Evolutionary conservation across 257 asterid genomes (phyloP).

Genomic region (Schizonepeta tenuifolia): DNA sequence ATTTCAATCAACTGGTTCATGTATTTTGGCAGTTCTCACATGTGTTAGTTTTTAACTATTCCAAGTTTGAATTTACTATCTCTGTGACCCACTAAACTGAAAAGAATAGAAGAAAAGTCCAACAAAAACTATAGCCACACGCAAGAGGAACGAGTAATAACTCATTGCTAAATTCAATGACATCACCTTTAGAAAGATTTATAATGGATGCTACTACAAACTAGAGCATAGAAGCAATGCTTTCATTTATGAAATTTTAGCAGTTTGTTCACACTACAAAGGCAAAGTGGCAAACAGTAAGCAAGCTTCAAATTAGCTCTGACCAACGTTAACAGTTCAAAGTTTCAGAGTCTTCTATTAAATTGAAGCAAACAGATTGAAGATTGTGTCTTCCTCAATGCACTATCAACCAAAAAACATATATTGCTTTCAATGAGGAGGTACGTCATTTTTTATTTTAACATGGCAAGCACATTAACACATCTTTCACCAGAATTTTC

Average conservation of each 20-base stretch:
- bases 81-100: neutral
- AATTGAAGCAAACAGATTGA: neutral
- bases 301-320: neutral
- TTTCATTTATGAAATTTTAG: neutral
- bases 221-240: neutral
- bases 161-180: neutral
- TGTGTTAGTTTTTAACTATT: neutral
- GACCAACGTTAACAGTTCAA: neutral
- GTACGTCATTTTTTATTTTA: neutral
- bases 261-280: too few relatives aligned
- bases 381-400: slow-evolving; percentile 1
- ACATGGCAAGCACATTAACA: neutral
- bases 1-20: neutral
- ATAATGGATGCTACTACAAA: neutral
- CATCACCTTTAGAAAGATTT: neutral
- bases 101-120: neutral
- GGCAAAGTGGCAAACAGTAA: neutral
- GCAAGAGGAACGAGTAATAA: neutral
- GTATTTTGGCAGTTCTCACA: neutral
- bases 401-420: too few relatives aligned
- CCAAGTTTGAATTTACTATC: neutral
- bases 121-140: neutral
- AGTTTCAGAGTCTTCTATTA: neutral
- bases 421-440: neutral
- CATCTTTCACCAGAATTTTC: neutral